Percentiles rank a stretch among this genome's conserved stretches.
These are phyloP conservation scores for Penicillium brasilianum DNA, from an alignment of 2,329 filamentous ascomycete species.

Conservation along the genomic window DNA sequence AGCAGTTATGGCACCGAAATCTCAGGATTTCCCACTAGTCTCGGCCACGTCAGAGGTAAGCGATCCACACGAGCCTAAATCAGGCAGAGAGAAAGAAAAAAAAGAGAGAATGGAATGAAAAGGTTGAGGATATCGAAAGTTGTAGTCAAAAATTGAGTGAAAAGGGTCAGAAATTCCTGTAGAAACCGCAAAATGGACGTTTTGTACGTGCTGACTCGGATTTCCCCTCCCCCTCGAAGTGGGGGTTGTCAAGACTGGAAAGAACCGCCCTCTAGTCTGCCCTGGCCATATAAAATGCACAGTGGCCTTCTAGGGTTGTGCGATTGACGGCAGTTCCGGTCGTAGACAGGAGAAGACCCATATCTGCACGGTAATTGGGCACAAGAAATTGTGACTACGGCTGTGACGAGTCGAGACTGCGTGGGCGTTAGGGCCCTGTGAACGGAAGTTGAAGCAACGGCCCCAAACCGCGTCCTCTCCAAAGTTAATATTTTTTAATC, in stretches of 20 bases:
- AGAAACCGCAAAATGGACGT: conserved; percentile 11
- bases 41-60: conserved; percentile 42
- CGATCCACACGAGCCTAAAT: conserved; percentile 18
- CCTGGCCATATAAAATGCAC: conserved; percentile 27
- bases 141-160: background rate
- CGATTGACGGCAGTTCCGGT: conserved; percentile 32
- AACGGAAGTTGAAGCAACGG: conserved; percentile 20
- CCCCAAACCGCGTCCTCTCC: conserved; percentile 18
- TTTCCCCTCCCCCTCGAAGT: conserved; percentile 27
- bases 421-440: conserved; percentile 21
- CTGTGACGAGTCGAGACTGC: conserved; percentile 32
- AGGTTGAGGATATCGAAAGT: background rate
- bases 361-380: conserved; percentile 34
- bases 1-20: conserved; percentile 31
- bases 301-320: conserved; percentile 32
- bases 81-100: conserved; percentile 3
- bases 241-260: conserved; percentile 17
- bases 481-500: conserved; percentile 15
- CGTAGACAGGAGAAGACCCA: conserved; percentile 21
- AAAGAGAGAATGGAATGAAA: conserved; percentile 12
- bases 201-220: conserved; percentile 26
- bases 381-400: conserved; percentile 23
- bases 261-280: conserved; percentile 13
- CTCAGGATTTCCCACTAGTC: conserved; percentile 26
- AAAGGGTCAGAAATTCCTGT: conserved; percentile 1